Base-by-base conservation (phyloP, 345 rosid genomes). In the Mallotus nudiflorus region DNA sequence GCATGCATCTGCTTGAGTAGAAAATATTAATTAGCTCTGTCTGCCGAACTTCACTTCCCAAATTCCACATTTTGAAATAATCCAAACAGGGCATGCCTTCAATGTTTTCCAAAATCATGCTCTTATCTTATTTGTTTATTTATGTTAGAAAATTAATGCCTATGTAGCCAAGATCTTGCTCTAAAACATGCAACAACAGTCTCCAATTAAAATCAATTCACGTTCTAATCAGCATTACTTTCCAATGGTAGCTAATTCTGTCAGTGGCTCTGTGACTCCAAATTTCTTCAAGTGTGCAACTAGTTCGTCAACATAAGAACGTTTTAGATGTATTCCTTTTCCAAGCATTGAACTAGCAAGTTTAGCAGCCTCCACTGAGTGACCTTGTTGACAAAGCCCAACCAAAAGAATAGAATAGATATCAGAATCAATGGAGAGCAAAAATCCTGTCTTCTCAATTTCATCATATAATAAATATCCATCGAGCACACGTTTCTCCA, bases 351-450 rank as follows among this genome's bases (percentile, higher is more conserved):
- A 79, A 69, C 82, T 85, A 14, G 75, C 89, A 66, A 87, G 85
- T 78, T 73, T 87, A 35, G 71, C 77, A 72, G 97, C 93, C 87
- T 93, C 97, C 63, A 64, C 68, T 24, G 69, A 73, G 75, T 78
- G 69, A 48, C 77, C 67, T 25, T 74, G 72, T 57, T 84, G 70
- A 70, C 78, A 89, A 58, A 93, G 89, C 72, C 87, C 81, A 15
- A 55, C 71, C 61, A 90, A 76, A 60, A 91, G 91, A 72, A 76
- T 62, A 20, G 89, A 81, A 67, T 77, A 81, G 27, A 86, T 73
- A 77, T 88, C 86, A 8, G 91, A 83, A 70, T 90, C 98, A 39
- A 94, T 75, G 33, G 88, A 73, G 49, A 83, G 74, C 18, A 64
- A 44, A 60, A 58, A 77, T 44, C 78, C 83, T 61, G 65, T 79